These are phyloP conservation scores for Populus davidiana DNA, from an alignment of 345 rosid genomes.

Conservation along the genomic window DNA sequence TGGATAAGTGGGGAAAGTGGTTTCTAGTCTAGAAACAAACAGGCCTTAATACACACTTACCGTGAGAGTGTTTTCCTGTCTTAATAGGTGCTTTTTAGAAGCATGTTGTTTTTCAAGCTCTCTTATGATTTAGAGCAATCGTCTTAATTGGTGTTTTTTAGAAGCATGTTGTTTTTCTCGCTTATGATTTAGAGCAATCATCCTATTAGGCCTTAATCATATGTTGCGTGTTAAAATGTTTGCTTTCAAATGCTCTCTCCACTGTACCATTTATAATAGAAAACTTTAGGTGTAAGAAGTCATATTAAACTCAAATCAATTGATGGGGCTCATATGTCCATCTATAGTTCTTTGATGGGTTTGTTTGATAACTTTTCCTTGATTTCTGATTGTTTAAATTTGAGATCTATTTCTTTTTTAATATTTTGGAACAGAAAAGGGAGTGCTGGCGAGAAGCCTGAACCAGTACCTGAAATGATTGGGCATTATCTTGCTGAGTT, in stretches of 20 bases:
- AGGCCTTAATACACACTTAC: no score
- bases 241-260: no score
- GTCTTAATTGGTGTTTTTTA: not conserved
- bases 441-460: conserved; percentile 94
- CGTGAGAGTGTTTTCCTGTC: not conserved
- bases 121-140: no score
- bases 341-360: not conserved
- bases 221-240: not conserved
- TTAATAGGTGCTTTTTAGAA: not conserved
- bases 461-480: conserved; percentile 95
- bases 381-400: not conserved
- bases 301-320: not conserved
- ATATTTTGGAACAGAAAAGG: conserved; percentile 57
- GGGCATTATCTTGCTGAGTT: conserved; percentile 31
- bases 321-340: not conserved
- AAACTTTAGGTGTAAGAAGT: no score
- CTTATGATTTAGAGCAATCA: not conserved
- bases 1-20: no score
- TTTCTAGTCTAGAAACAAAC: no score
- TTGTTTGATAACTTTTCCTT: not conserved
- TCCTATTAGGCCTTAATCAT: not conserved
- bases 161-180: not conserved
- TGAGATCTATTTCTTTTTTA: not conserved
- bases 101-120: no score
- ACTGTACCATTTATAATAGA: no score